Evolutionary conservation across 2,329 filamentous ascomycete genomes (phyloP).

Genomic region (Xylaria sp.): DNA sequence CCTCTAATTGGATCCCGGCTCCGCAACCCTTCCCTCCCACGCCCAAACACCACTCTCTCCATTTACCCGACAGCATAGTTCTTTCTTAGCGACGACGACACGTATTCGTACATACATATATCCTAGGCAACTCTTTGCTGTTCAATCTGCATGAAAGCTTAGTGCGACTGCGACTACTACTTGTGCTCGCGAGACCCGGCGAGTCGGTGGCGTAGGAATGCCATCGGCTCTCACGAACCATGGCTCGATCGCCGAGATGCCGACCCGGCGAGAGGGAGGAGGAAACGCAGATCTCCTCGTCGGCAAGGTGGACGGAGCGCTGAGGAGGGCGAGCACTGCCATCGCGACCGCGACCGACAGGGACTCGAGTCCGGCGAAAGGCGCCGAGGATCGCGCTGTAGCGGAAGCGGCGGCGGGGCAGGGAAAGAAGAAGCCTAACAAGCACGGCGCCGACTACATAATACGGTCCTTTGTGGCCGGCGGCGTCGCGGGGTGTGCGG

Average conservation of each 20-base stretch:
- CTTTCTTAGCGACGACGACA: slow-evolving; percentile 6
- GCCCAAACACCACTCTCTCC: slow-evolving; percentile 20
- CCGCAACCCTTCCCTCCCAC: slow-evolving; percentile 22
- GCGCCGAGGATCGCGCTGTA: slow-evolving; percentile 60
- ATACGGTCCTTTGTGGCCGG: slow-evolving; percentile 86
- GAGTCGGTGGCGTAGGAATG: slow-evolving; percentile 57
- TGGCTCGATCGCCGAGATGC: slow-evolving; percentile 67
- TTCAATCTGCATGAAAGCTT: slow-evolving; percentile 33
- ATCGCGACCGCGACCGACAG: slow-evolving; percentile 38
- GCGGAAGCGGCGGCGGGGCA: slow-evolving; percentile 50
- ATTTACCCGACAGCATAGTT: slow-evolving; percentile 22
- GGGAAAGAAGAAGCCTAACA: slow-evolving; percentile 65
- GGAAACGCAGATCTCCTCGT: slow-evolving; percentile 43
- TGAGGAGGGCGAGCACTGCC: slow-evolving; percentile 43
- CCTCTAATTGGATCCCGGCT: slow-evolving; percentile 19
- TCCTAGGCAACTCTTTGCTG: neutral
- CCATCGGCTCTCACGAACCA: slow-evolving; percentile 65
- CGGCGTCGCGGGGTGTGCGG: slow-evolving; percentile 89
- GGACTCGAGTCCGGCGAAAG: slow-evolving; percentile 45
- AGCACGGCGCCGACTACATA: slow-evolving; percentile 84
- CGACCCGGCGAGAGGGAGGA: slow-evolving; percentile 55
- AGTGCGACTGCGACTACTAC: neutral
- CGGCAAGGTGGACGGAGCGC: slow-evolving; percentile 46
- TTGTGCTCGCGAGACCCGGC: slow-evolving; percentile 14
- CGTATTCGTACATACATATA: neutral